Percentiles rank a stretch among this genome's conserved stretches.
Conservation (phyloP, 495 filamentous ascomycete species). For the Glarea lozoyensis region DNA sequence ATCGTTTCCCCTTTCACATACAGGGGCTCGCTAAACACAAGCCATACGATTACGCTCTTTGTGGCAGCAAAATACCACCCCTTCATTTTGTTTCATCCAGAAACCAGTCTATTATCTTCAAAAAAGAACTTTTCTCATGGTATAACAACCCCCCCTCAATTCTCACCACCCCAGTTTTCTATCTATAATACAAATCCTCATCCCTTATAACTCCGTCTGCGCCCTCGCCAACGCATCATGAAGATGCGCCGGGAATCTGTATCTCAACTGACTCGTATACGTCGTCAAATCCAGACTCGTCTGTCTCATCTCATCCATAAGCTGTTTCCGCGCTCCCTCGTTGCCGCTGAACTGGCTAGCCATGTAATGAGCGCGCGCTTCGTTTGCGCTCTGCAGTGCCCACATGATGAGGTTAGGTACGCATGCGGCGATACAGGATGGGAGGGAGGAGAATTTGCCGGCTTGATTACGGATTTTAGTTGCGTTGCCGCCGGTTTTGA, state of each 20-base stretch:
- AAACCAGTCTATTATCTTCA: no score
- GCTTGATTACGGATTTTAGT: constrained; percentile 64
- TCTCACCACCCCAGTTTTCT: no score
- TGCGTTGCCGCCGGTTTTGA: constrained; percentile 60
- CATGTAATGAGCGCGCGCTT: constrained; percentile 58
- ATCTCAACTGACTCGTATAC: constrained; percentile 90
- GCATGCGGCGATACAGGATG: constrained; percentile 72
- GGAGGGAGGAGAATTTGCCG: constrained; percentile 62
- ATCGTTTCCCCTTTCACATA: no score
- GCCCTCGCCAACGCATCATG: constrained; percentile 76
- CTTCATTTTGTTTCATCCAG: no score
- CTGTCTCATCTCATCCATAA: constrained; percentile 62
- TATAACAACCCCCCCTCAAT: no score
- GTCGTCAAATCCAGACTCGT: constrained; percentile 83
- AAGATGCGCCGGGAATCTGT: constrained; percentile 61
- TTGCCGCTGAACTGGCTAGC: constrained; percentile 62
- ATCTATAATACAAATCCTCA: no score
- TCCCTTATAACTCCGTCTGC: constrained; percentile 60
- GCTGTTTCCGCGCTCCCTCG: constrained; percentile 52
- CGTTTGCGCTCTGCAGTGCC: constrained; percentile 77
- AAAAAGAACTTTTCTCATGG: no score
- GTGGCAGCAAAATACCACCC: no score
- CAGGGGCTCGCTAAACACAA: no score
- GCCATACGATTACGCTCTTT: no score
- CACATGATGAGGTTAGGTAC: constrained; percentile 85